Conservation (phyloP, 805 yeast genomes). For the Ogataea ramenticola region DNA sequence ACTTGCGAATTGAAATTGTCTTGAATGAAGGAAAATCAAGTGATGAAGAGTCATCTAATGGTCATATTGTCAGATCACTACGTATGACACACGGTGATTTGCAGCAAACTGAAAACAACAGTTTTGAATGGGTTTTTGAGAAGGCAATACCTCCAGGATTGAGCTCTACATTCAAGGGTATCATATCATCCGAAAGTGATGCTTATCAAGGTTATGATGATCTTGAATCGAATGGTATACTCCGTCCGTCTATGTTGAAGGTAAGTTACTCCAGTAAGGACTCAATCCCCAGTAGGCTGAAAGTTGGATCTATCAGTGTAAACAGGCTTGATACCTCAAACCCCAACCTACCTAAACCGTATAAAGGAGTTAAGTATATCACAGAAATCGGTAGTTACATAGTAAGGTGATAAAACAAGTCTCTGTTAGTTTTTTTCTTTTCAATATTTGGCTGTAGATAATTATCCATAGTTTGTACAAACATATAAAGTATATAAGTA, state of each 20-base stretch:
- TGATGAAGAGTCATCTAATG: conserved; percentile 1
- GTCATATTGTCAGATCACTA: conserved; percentile 41
- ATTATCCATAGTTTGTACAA: no score
- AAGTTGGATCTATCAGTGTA: conserved; percentile 58
- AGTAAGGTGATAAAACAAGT: conserved; percentile 30
- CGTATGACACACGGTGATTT: conserved; percentile 77
- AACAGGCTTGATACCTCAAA: conserved; percentile 30
- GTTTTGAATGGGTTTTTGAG: conserved; percentile 66
- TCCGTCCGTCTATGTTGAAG: conserved; percentile 38
- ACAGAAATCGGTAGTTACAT: conserved; percentile 57
- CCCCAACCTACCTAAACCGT: conserved; percentile 67
- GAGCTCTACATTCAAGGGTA: conserved; percentile 60
- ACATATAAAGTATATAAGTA: no score
- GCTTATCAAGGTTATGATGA: conserved; percentile 1
- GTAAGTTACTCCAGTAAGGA: conserved; percentile 59
- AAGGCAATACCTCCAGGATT: conserved; percentile 53
- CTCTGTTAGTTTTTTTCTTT: no score
- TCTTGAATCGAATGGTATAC: not conserved
- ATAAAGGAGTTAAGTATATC: conserved; percentile 83
- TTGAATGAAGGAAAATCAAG: conserved; percentile 1
- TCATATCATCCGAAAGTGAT: conserved; percentile 8
- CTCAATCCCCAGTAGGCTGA: conserved; percentile 65
- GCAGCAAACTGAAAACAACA: conserved; percentile 39
- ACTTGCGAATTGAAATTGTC: conserved; percentile 34
- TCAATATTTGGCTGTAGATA: not conserved